Percentiles rank a stretch among this genome's conserved stretches.
Conservation (phyloP, 1,139 yeast species). For the Lodderomyces elongisporus region DNA sequence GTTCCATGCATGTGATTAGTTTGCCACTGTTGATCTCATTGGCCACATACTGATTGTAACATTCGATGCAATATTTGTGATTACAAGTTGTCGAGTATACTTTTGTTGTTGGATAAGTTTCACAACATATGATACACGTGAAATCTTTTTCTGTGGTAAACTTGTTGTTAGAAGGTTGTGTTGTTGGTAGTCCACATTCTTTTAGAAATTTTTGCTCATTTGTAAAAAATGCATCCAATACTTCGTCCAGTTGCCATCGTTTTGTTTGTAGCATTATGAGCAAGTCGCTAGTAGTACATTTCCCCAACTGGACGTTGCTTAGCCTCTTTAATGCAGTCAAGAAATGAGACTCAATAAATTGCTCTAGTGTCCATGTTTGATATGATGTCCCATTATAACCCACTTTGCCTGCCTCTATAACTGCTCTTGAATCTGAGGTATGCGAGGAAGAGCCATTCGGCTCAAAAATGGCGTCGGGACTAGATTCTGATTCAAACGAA, state of each 20-base stretch:
- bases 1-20: constrained; percentile 64
- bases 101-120: constrained; percentile 31
- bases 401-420: constrained; percentile 5
- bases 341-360: constrained; percentile 20
- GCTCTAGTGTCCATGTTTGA: constrained; percentile 25
- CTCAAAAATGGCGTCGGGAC: constrained; percentile 4
- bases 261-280: constrained; percentile 52
- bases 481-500: constrained; percentile 4
- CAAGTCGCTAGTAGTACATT: constrained; percentile 37
- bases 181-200: constrained; percentile 44
- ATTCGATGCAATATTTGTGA: constrained; percentile 64
- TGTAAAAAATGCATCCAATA: constrained; percentile 64
- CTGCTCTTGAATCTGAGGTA: constrained; percentile 5
- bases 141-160: constrained; percentile 25
- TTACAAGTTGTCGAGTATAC: constrained; percentile 60
- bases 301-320: constrained; percentile 24
- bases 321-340: constrained; percentile 17
- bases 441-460: constrained; percentile 1
- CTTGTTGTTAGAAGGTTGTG: constrained; percentile 14
- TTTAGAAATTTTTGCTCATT: constrained; percentile 39
- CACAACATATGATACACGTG: constrained; percentile 70
- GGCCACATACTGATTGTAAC: constrained; percentile 59
- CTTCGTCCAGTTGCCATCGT: constrained; percentile 71
- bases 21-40: constrained; percentile 49
- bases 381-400: constrained; percentile 16